Percentiles rank a stretch among this genome's conserved stretches.
Evolutionary conservation across 2,329 filamentous ascomycete species (phyloP).

Genomic region (Canariomyces notabilis): DNA sequence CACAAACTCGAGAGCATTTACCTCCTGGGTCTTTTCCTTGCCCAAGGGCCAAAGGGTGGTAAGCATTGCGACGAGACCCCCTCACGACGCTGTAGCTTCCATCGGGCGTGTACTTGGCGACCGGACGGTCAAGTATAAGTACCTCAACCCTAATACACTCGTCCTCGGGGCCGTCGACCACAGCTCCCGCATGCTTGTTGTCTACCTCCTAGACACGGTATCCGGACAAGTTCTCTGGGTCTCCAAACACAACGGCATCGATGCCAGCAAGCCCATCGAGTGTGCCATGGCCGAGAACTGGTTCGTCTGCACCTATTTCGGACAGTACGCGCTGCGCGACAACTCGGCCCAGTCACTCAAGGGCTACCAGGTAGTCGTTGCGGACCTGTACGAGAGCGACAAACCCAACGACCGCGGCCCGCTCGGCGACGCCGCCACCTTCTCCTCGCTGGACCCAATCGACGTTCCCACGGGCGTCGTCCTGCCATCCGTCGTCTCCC

Average conservation of each 20-base stretch:
- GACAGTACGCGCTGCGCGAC: constrained; percentile 53
- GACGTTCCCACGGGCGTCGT: constrained; percentile 50
- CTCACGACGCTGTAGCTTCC: constrained; percentile 84
- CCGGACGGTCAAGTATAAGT: constrained; percentile 94
- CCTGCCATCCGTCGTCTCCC: constrained; percentile 70
- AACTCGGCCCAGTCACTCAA: constrained; percentile 56
- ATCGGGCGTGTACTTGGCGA: constrained; percentile 92
- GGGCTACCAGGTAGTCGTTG: constrained; percentile 79
- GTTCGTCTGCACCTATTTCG: constrained; percentile 80
- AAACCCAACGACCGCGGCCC: constrained; percentile 79
- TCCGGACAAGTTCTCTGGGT: constrained; percentile 77
- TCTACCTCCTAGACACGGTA: constrained; percentile 80
- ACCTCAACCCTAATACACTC: constrained; percentile 81
- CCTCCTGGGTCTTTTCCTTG: constrained; percentile 70
- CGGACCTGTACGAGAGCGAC: constrained; percentile 86
- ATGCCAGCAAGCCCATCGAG: constrained; percentile 66
- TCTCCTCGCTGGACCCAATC: constrained; percentile 69
- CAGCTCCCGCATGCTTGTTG: constrained; percentile 53
- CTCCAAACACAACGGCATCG: constrained; percentile 65
- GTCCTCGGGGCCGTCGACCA: constrained; percentile 67
- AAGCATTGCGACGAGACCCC: constrained; percentile 60
- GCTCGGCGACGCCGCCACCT: constrained; percentile 63
- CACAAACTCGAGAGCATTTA: constrained; percentile 38
- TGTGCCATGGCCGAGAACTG: constrained; percentile 89
- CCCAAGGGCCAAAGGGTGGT: constrained; percentile 62